Conservation (phyloP, 2,329 filamentous ascomycete species). For the Fusarium sp. region DNA sequence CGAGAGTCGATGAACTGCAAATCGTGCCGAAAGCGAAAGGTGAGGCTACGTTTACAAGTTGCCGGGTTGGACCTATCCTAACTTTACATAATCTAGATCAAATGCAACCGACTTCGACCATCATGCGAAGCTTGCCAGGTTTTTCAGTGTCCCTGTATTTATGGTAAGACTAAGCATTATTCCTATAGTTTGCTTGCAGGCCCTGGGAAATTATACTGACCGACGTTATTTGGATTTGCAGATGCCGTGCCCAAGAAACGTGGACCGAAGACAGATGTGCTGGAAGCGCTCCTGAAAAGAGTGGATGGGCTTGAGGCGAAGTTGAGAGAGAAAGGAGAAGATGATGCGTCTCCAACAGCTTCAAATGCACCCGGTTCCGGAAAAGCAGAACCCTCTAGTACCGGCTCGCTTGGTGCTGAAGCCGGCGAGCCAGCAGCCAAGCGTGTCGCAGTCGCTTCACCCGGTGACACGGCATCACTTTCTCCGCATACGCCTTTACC, state of each 20-base stretch:
- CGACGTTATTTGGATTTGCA: conserved; percentile 52
- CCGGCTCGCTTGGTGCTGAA: conserved; percentile 40
- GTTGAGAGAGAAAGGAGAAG: conserved; percentile 77
- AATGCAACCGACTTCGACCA: conserved; percentile 88
- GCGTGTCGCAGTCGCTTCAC: conserved; percentile 54
- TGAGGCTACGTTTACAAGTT: conserved; percentile 54
- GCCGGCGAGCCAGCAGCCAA: conserved; percentile 59
- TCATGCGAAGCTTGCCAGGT: conserved; percentile 92
- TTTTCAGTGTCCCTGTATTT: conserved; percentile 90
- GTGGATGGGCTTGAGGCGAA: conserved; percentile 89
- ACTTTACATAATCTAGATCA: conserved; percentile 74
- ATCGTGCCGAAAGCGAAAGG: conserved; percentile 93
- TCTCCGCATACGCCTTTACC: conserved; percentile 48
- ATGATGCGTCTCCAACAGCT: conserved; percentile 47
- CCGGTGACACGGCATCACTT: conserved; percentile 43
- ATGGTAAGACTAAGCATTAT: conserved; percentile 72
- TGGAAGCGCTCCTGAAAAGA: conserved; percentile 87
- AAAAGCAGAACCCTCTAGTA: conserved; percentile 48
- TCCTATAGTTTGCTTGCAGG: background rate
- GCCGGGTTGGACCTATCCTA: conserved; percentile 14
- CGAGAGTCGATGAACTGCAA: conserved; percentile 97
- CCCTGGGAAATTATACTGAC: background rate
- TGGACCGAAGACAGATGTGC: conserved; percentile 90
- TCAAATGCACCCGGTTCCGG: conserved; percentile 31
- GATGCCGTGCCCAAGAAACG: conserved; percentile 92